Evolutionary conservation across 192 early-diverging fungal species (phyloP), one percentile per base, ranked within the genome.

Genomic region (Chytriomyces sp.): DNA sequence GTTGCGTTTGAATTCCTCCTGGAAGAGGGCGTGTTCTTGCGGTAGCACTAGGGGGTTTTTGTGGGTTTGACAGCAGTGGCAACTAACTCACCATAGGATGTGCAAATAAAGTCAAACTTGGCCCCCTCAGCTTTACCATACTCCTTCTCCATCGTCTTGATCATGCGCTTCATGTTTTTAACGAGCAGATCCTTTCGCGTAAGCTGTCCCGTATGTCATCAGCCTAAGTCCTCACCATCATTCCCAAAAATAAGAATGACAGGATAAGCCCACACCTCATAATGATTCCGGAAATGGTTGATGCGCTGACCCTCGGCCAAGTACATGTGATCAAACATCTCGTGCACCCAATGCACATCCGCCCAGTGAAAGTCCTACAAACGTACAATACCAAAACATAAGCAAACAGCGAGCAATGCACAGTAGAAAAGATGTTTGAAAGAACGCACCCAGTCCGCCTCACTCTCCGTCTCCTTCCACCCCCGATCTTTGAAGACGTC

Each of bases 331-430:
- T 89, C 87, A 65, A 86, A 88, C 40, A 75, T 84, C 62, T 89
- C 87, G 63, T 89, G 87, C 12, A 89, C 81, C 87, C 87, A 89
- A 72, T 89, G 87, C 39, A 89, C 83, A 76, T 89, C 87, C 2
- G 83, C 83, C 86, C 86, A 87, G 66, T 80, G 87, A 58, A 87
- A 84, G 44, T 49, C 44, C n/a, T n/a, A n/a, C n/a, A n/a, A n/a
- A n/a, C n/a, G n/a, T n/a, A n/a, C n/a, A n/a, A n/a, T n/a, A n/a
- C n/a, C n/a, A n/a, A n/a, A n/a, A n/a, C n/a, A n/a, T n/a, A n/a
- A n/a, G n/a, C n/a, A n/a, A n/a, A n/a, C n/a, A n/a, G n/a, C n/a
- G n/a, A n/a, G n/a, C n/a, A n/a, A n/a, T n/a, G n/a, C n/a, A n/a
- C n/a, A n/a, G n/a, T n/a, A n/a, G n/a, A n/a, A n/a, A n/a, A n/a